Conservation (phyloP, 306 rosid species). For the Erythrophleum fordii region DNA sequence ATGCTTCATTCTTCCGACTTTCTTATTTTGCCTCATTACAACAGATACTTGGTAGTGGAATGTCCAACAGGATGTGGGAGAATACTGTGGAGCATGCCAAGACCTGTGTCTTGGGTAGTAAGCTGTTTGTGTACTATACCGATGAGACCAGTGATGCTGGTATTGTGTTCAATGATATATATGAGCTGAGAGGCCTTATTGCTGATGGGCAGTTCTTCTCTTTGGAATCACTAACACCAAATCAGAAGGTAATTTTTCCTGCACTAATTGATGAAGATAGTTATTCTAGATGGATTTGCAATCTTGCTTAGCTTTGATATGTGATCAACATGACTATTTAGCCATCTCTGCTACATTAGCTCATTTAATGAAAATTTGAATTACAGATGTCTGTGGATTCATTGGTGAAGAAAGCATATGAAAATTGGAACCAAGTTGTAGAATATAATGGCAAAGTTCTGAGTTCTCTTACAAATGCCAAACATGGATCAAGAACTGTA, state of each 20-base stretch:
- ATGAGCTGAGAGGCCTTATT: conserved; percentile 81
- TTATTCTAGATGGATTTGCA: neutral
- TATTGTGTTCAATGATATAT: conserved; percentile 79
- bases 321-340: conserved; percentile 1
- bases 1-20: neutral
- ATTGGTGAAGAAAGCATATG: conserved; percentile 78
- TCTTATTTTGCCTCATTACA: conserved; percentile 22
- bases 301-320: conserved; percentile 15
- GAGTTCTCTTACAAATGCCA: conserved; percentile 44
- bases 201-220: conserved; percentile 72
- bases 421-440: conserved; percentile 80
- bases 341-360: neutral
- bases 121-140: conserved; percentile 77
- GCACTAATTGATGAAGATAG: neutral
- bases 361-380: conserved; percentile 35
- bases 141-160: conserved; percentile 59
- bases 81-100: conserved; percentile 91
- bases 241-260: conserved; percentile 67
- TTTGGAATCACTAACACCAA: conserved; percentile 70
- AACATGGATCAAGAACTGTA: conserved; percentile 44
- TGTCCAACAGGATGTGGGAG: conserved; percentile 97
- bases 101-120: conserved; percentile 82
- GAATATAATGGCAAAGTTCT: conserved; percentile 79
- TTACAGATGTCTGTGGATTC: conserved; percentile 81
- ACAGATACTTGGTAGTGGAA: conserved; percentile 86